Conservation (phyloP, 2,329 filamentous ascomycete genomes). For the Diplodia sapinea region DNA sequence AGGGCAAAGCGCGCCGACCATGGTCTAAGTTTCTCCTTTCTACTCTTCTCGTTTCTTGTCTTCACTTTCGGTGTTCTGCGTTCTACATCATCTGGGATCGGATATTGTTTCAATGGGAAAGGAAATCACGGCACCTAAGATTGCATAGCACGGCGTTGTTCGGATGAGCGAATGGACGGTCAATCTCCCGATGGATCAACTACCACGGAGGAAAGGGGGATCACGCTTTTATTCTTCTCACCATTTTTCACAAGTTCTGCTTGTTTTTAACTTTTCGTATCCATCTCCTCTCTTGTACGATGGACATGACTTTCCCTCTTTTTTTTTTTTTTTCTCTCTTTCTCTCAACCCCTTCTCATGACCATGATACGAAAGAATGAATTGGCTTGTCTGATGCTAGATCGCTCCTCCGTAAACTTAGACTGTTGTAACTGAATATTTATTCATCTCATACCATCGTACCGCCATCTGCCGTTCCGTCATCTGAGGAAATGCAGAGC, state of each 20-base stretch:
- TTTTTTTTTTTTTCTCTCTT: neutral
- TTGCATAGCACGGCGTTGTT: slow-evolving; percentile 29
- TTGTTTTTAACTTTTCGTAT: neutral
- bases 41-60: neutral
- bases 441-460: neutral
- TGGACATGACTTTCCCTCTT: slow-evolving; percentile 18
- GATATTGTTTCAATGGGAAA: neutral
- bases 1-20: slow-evolving; percentile 17
- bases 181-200: neutral
- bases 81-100: neutral
- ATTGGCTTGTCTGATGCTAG: slow-evolving; percentile 2
- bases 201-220: neutral
- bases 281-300: slow-evolving; percentile 27
- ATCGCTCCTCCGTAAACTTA: slow-evolving; percentile 11
- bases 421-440: slow-evolving; percentile 1
- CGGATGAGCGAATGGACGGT: slow-evolving; percentile 17
- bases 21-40: neutral
- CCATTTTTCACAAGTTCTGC: neutral
- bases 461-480: neutral
- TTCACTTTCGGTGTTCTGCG: slow-evolving; percentile 9
- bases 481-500: neutral
- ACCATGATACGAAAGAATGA: slow-evolving; percentile 19
- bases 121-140: slow-evolving; percentile 10
- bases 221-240: neutral
- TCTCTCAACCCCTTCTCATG: neutral